Conservation (phyloP, 768 basidiomycete species). For the Clitopilus hobsonii region DNA sequence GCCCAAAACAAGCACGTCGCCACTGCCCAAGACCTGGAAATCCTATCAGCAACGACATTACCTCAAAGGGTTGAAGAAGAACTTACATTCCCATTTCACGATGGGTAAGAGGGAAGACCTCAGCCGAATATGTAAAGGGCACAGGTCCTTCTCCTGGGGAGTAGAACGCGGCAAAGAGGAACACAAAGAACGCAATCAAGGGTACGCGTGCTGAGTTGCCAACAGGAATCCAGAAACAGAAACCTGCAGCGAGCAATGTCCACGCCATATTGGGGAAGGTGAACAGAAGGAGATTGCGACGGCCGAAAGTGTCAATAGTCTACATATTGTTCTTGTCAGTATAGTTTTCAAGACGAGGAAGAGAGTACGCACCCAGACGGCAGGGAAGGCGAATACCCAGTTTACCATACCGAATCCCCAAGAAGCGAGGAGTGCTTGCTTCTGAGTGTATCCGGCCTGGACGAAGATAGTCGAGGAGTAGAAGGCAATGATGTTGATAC, state of each 20-base stretch:
- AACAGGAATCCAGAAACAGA: conserved; percentile 54
- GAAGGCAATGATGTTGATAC: conserved; percentile 76
- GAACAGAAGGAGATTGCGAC: conserved; percentile 69
- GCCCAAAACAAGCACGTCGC: conserved; percentile 49
- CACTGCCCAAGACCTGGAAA: conserved; percentile 47
- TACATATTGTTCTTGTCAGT: conserved; percentile 16
- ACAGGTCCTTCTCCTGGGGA: conserved; percentile 89
- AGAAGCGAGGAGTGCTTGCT: conserved; percentile 57
- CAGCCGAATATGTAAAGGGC: conserved; percentile 87
- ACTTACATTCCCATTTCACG: conserved; percentile 59
- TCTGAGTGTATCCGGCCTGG: conserved; percentile 47
- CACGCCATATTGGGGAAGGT: conserved; percentile 83
- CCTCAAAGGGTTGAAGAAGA: conserved; percentile 19
- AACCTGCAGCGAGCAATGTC: conserved; percentile 70
- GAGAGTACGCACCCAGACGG: conserved; percentile 42
- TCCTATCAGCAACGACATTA: conserved; percentile 18
- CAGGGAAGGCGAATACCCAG: conserved; percentile 63
- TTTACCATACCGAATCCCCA: conserved; percentile 67
- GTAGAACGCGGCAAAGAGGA: conserved; percentile 55
- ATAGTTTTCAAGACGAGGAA: conserved; percentile 4
- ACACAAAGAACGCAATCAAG: conserved; percentile 37
- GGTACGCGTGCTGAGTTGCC: conserved; percentile 33
- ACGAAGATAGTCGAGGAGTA: conserved; percentile 78
- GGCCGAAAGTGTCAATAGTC: conserved; percentile 72
- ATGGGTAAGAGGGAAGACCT: conserved; percentile 83